phyloP scores from a whole-genome alignment of 2,329 filamentous ascomycete species.

The Dactylellina parvicollis region DNA sequence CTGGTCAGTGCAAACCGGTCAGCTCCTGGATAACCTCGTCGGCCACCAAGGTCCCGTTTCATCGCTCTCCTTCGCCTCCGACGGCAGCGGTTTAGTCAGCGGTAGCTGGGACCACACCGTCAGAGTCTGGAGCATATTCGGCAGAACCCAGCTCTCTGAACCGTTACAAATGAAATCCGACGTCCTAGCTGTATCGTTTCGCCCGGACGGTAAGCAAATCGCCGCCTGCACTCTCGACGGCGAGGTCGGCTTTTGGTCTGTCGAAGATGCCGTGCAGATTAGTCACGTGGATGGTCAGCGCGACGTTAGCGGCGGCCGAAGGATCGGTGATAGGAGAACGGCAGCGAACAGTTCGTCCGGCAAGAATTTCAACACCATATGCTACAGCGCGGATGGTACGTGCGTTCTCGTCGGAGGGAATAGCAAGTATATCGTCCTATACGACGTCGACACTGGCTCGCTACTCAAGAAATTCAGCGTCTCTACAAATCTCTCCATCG shows the following conservation, averaged over 20 bases:
- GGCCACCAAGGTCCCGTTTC: conserved; percentile 96
- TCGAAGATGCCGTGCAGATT: conserved; percentile 86
- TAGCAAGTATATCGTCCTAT: conserved; percentile 98
- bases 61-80: conserved; percentile 85
- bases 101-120: conserved; percentile 98
- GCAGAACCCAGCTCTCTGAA: conserved; percentile 91
- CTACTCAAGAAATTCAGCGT: conserved; percentile 95
- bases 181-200: conserved; percentile 83
- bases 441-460: conserved; percentile 91
- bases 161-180: conserved; percentile 92
- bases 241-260: conserved; percentile 92
- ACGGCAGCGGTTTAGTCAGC: conserved; percentile 83
- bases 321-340: conserved; percentile 84
- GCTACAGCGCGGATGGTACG: conserved; percentile 90
- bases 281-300: conserved; percentile 87
- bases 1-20: conserved; percentile 97
- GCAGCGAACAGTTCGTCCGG: conserved; percentile 90
- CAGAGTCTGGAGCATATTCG: conserved; percentile 95
- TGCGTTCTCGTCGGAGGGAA: conserved; percentile 91
- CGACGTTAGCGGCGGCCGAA: conserved; percentile 91
- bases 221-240: conserved; percentile 93
- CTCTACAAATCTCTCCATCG: conserved; percentile 91
- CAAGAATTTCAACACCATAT: conserved; percentile 87
- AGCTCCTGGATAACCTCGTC: conserved; percentile 86
- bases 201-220: conserved; percentile 89